These are phyloP conservation scores for Chloridella minuta DNA, from an alignment of 352 stramenopile species.

Conservation along the genomic window DNA sequence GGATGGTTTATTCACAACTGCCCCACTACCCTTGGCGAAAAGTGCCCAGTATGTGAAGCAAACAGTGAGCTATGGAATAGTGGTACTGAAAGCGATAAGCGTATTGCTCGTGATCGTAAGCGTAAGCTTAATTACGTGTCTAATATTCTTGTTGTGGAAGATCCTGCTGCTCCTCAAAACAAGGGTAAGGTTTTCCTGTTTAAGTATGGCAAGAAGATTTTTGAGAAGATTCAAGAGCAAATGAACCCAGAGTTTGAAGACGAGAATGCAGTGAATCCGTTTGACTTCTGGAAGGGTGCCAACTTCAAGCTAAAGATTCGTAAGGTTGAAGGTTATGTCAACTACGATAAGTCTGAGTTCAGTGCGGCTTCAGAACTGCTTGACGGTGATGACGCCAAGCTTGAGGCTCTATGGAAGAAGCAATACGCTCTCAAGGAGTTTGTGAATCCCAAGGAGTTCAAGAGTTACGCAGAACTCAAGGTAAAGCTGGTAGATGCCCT, in stretches of 20 bases:
- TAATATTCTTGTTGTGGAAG: not conserved
- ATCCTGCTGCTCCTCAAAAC: not conserved
- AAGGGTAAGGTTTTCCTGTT: not conserved
- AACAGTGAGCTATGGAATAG: not conserved
- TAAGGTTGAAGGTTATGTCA: not conserved
- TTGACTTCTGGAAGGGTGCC: conserved; percentile 1
- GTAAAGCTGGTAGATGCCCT: no score
- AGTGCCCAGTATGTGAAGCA: not conserved
- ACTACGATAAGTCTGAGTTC: conserved; percentile 11
- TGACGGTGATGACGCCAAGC: no score
- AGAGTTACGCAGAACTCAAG: no score
- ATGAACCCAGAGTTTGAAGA: not conserved
- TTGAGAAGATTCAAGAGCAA: conserved; percentile 7
- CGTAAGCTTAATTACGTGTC: not conserved
- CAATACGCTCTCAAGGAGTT: no score
- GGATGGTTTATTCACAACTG: not conserved
- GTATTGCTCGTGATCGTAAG: not conserved
- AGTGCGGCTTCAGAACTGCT: not conserved
- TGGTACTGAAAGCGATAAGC: not conserved
- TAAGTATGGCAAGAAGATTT: not conserved
- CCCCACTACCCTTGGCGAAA: not conserved
- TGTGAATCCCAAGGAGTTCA: no score
- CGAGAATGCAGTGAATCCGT: not conserved
- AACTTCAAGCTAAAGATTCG: conserved; percentile 10
- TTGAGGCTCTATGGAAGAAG: no score